Evolutionary conservation across 495 filamentous ascomycete species (phyloP), one percentile per base, ranked within the genome.

Genomic region (Penicillium atrosanguineum): DNA sequence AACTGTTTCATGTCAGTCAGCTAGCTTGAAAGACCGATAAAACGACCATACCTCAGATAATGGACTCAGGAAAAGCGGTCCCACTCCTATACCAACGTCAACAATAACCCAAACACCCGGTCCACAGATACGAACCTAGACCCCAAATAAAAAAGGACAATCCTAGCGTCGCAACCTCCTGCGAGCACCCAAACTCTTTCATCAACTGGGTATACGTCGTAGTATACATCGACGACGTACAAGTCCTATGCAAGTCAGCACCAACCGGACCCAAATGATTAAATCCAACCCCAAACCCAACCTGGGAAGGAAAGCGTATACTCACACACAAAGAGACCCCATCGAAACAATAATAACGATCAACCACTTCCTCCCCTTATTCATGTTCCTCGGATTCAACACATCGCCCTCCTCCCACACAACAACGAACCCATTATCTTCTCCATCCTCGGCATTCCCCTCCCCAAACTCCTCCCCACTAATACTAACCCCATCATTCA

Each of bases 161-260:
- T 2, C 92, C 93, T 14, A 95, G 61, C 6, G 89, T 91, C 9
- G 89, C 88, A 23, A 95, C 79, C 36, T 87, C 69, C 41, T 82
- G 80, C 0, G 87, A 85, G 52, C 80, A 79, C 44, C 79, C 63
- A 60, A 95, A 95, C 43, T 95, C 88, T n/a, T 69, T 66, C 48
- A 83, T 87, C 62, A 96, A 78, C 67, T 96, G 91, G n/a, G 36
- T 63, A 69, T 97, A 97, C 0, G 88, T 95, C 8, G 82, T 82
- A 3, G 91, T 93, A 64, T 98, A 97, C 62, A 95, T 84, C 1
- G 91, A 92, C 19, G 88, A 93, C 2, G 90, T 82, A 67, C 89
- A 93, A 6, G 93, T 97, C 45, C 89, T 93, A 39, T 12, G 5
- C 46, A 12, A 48, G 37, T 18, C 11, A 49, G 29, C 43, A 34